Conservation (phyloP, 768 basidiomycete genomes). For the Lactarius indigo region DNA sequence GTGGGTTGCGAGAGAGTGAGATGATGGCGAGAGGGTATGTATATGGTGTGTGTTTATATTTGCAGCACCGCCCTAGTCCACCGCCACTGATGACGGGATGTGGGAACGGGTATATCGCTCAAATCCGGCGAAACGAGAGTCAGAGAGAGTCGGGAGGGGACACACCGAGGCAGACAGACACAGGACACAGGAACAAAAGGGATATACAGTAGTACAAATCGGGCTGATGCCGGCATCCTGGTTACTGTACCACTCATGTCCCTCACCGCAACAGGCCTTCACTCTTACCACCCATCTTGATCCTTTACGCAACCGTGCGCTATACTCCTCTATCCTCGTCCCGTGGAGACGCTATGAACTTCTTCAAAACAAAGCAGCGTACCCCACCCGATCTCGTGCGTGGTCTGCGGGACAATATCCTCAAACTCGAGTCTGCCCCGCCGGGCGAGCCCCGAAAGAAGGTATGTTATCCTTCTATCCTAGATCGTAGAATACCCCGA, state of each 20-base stretch:
- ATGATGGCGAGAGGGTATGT: not conserved
- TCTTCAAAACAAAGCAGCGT: constrained; percentile 89
- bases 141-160: not conserved
- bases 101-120: not conserved
- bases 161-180: not conserved
- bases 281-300: not conserved
- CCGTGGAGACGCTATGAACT: constrained; percentile 62
- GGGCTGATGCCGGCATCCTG: constrained; percentile 22
- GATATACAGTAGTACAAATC: constrained; percentile 3
- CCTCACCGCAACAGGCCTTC: constrained; percentile 4
- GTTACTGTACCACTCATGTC: constrained; percentile 8
- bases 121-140: not conserved
- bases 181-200: not conserved
- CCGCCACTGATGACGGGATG: not conserved
- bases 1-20: not conserved
- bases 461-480: constrained; percentile 42
- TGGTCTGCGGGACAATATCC: constrained; percentile 73
- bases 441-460: constrained; percentile 79
- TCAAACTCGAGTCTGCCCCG: constrained; percentile 67
- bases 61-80: not conserved
- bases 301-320: not conserved
- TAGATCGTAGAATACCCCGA: not conserved
- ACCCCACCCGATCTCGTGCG: constrained; percentile 87
- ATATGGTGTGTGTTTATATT: not conserved
- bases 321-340: not conserved